Percentiles rank a stretch among this genome's conserved stretches.
Conservation (phyloP, 768 basidiomycete genomes). For the Lentinula boryana region DNA sequence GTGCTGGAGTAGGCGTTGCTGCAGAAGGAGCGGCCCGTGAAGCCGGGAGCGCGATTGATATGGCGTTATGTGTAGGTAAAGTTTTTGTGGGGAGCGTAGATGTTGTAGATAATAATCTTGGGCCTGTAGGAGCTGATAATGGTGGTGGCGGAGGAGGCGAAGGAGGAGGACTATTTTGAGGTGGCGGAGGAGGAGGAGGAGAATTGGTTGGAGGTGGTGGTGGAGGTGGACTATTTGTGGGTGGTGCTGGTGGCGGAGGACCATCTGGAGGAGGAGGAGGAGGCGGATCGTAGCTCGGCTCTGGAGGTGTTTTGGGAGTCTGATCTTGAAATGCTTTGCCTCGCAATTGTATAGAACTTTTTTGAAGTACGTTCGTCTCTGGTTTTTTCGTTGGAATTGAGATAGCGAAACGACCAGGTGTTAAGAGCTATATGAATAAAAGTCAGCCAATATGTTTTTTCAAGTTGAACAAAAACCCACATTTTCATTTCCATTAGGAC, state of each 20-base stretch:
- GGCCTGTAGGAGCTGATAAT: slow-evolving; percentile 13
- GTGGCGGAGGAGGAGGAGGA: slow-evolving; percentile 9
- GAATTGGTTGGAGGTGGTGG: slow-evolving; percentile 5
- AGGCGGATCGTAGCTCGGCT: slow-evolving; percentile 18
- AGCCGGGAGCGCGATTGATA: slow-evolving; percentile 4
- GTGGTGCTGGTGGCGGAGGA: slow-evolving; percentile 23
- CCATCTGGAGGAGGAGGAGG: slow-evolving; percentile 17
- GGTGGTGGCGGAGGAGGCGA: slow-evolving; percentile 19
- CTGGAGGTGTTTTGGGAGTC: slow-evolving; percentile 12
- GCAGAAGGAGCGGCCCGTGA: not conserved
- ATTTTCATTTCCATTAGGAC: not conserved
- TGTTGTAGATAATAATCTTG: not conserved
- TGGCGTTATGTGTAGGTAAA: slow-evolving; percentile 1
- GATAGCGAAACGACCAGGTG: not conserved
- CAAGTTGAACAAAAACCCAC: not conserved
- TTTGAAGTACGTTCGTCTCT: not conserved
- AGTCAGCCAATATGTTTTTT: not conserved
- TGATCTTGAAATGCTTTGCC: slow-evolving; percentile 1
- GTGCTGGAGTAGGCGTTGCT: not conserved
- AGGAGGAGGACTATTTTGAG: slow-evolving; percentile 21
- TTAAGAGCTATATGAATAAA: not conserved
- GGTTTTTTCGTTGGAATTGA: slow-evolving; percentile 2
- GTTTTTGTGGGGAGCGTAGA: not conserved
- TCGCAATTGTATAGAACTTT: slow-evolving; percentile 1
- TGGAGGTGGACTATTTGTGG: slow-evolving; percentile 10